Evolutionary conservation across 2,329 filamentous ascomycete genomes (phyloP).

Genomic region (Westerdykella ornata): DNA sequence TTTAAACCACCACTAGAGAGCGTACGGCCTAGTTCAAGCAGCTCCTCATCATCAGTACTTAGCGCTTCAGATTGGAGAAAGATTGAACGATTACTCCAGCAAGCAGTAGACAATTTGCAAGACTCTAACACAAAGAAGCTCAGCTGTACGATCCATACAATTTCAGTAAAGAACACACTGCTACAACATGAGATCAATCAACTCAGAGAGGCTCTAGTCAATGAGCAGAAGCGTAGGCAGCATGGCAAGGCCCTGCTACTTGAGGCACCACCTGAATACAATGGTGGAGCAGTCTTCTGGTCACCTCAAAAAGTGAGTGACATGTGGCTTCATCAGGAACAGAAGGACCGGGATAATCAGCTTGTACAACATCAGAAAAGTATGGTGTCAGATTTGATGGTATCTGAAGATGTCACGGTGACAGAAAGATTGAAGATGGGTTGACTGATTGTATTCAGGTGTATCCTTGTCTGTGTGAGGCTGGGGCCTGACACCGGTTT

Average conservation of each 20-base stretch:
- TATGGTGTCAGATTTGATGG: no score
- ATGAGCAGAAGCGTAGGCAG: conserved; percentile 7
- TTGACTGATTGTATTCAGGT: no score
- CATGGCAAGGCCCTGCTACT: conserved; percentile 3
- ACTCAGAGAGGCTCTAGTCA: background rate
- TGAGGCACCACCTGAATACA: conserved; percentile 5
- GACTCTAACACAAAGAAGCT: background rate
- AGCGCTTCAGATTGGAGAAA: conserved; percentile 2
- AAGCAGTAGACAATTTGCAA: background rate
- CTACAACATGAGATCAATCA: background rate
- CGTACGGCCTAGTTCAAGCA: background rate
- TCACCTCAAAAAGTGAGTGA: background rate
- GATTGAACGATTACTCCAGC: conserved; percentile 2
- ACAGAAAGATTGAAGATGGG: no score
- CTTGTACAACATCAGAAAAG: background rate
- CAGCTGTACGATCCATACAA: background rate
- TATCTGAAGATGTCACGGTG: no score
- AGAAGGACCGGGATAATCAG: background rate
- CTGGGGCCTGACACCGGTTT: no score
- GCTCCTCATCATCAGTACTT: background rate
- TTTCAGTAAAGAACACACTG: background rate
- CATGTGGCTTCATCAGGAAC: background rate
- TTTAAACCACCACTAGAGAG: background rate
- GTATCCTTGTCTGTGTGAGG: no score
- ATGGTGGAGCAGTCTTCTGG: conserved; percentile 9